Evolutionary conservation across 345 rosid species (phyloP).

Genomic region (Physaria fendleri): DNA sequence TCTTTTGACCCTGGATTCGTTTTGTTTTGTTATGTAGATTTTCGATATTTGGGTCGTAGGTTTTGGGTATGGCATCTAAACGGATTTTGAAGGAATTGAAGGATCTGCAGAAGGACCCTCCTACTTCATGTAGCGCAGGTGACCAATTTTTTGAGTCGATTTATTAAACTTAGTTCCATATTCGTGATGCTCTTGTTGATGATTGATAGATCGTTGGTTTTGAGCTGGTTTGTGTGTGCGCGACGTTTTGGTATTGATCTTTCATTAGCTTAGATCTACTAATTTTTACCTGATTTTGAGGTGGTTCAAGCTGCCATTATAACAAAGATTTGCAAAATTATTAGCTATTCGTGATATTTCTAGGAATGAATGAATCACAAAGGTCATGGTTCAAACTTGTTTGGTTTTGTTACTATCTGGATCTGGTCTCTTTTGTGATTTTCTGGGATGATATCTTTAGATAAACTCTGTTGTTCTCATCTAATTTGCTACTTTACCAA

Average conservation of each 20-base stretch:
- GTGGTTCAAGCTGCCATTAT: slow-evolving; percentile 10
- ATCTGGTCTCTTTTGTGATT: slow-evolving; percentile 4
- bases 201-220: background rate
- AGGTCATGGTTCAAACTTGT: background rate
- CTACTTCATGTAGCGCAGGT: slow-evolving; percentile 83
- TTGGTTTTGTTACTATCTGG: background rate
- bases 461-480: background rate
- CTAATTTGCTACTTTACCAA: background rate
- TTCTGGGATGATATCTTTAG: background rate
- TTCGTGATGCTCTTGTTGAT: background rate
- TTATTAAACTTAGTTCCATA: background rate
- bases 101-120: slow-evolving; percentile 80
- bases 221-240: background rate
- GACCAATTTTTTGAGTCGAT: background rate
- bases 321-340: background rate
- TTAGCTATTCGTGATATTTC: background rate
- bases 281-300: background rate
- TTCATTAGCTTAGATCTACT: slow-evolving; percentile 12
- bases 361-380: background rate
- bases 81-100: slow-evolving; percentile 86
- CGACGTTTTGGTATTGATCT: background rate
- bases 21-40: no score
- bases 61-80: slow-evolving; percentile 59
- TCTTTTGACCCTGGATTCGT: background rate
- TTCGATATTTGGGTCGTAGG: slow-evolving; percentile 24